Evolutionary conservation across 768 basidiomycete genomes (phyloP).

Genomic region (Kwoniella bestiolae): DNA sequence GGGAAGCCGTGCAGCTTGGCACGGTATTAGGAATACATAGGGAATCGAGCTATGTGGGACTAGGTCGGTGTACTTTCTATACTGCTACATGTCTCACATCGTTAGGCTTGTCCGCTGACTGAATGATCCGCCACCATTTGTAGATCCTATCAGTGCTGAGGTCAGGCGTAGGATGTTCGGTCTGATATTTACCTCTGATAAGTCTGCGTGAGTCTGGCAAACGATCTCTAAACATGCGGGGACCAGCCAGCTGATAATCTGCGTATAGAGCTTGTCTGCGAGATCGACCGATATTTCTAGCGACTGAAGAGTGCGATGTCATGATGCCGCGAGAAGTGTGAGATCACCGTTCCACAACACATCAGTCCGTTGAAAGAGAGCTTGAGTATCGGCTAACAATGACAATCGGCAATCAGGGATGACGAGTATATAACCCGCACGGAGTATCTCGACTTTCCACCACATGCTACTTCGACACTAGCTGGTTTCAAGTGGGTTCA

Average conservation of each 20-base stretch:
- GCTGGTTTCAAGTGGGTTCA: constrained; percentile 14
- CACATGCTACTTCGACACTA: not conserved
- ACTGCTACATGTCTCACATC: no score
- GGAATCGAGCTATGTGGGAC: constrained; percentile 16
- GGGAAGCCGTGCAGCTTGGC: constrained; percentile 10
- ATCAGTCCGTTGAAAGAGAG: not conserved
- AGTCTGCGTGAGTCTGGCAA: constrained; percentile 13
- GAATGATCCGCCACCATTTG: no score
- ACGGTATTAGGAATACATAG: constrained; percentile 13
- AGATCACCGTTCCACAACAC: not conserved
- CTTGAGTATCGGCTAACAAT: no score
- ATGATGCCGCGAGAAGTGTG: constrained; percentile 17
- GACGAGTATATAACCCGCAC: constrained; percentile 18
- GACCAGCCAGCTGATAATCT: not conserved
- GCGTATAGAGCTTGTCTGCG: constrained; percentile 15
- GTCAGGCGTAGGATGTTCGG: constrained; percentile 17
- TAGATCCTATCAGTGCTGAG: constrained; percentile 18
- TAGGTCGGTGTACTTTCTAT: constrained; percentile 16
- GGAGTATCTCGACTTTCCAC: constrained; percentile 10
- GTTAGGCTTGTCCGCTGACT: no score
- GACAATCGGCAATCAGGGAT: not conserved
- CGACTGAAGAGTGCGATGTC: constrained; percentile 17
- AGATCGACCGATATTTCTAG: constrained; percentile 7
- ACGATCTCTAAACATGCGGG: not conserved
- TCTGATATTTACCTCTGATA: constrained; percentile 11